Evolutionary conservation across 225 moss, liverwort and hornwort genomes (phyloP).

Genomic region (Marchantia polymorpha): DNA sequence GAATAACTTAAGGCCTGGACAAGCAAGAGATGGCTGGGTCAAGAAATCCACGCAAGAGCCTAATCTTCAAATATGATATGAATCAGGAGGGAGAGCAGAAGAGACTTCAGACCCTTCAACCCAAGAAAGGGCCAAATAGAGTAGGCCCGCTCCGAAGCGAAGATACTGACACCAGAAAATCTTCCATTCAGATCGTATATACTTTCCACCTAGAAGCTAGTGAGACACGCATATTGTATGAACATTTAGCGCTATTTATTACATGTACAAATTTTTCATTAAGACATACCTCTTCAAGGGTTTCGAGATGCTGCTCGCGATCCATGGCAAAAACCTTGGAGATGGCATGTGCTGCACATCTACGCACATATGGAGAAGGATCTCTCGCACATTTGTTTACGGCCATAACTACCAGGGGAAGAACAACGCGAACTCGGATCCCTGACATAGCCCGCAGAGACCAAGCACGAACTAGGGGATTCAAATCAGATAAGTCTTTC

Average conservation of each 20-base stretch:
- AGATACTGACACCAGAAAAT: background rate
- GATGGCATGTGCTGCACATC: conserved; percentile 93
- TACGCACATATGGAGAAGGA: conserved; percentile 89
- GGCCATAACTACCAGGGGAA: conserved; percentile 94
- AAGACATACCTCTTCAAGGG: conserved; percentile 74
- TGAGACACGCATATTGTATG: background rate
- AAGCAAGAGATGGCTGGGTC: background rate
- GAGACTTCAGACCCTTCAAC: background rate
- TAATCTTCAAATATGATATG: too few relatives aligned
- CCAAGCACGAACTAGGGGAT: conserved; percentile 94
- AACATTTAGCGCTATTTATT: background rate
- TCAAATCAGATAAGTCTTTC: conserved; percentile 92
- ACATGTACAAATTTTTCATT: background rate
- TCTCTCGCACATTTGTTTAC: conserved; percentile 89
- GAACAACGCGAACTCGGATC: conserved; percentile 91
- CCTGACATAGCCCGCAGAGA: conserved; percentile 97
- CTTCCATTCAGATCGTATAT: background rate
- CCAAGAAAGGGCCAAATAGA: background rate
- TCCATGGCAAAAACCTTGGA: conserved; percentile 87
- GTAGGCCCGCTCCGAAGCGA: background rate
- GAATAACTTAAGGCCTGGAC: background rate
- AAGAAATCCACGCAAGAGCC: background rate
- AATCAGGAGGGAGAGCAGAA: background rate
- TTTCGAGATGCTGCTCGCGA: conserved; percentile 70
- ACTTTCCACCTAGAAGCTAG: background rate